phyloP scores from a whole-genome alignment of 225 moss, liverwort and hornwort genomes.

The Pseudisothecium myosuroides region DNA sequence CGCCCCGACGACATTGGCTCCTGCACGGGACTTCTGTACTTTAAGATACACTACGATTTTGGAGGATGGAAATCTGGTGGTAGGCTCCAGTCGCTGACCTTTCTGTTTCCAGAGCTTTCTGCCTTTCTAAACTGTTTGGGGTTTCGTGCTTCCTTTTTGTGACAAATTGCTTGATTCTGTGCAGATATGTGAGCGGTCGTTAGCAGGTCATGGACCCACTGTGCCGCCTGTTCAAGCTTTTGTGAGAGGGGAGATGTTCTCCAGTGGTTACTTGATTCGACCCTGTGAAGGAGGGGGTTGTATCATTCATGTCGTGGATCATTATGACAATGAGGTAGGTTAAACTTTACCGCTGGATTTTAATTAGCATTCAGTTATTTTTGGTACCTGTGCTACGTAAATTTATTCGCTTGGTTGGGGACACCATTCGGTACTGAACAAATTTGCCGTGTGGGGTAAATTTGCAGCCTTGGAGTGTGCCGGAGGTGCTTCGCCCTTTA shows the following conservation, averaged over 20 bases:
- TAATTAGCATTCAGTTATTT: background rate
- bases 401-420: background rate
- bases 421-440: background rate
- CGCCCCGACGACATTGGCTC: slow-evolving; percentile 91
- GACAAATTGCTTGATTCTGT: background rate
- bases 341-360: background rate
- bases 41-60: slow-evolving; percentile 87
- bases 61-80: slow-evolving; percentile 99
- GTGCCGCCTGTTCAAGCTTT: slow-evolving; percentile 83
- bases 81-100: slow-evolving; percentile 2
- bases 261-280: slow-evolving; percentile 94
- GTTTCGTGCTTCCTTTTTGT: background rate
- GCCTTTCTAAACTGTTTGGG: background rate
- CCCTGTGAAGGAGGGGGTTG: slow-evolving; percentile 97
- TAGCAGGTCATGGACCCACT: slow-evolving; percentile 65
- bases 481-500: slow-evolving; percentile 87
- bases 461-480: slow-evolving; percentile 90
- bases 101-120: background rate
- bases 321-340: slow-evolving; percentile 78
- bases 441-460: background rate
- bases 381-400: background rate
- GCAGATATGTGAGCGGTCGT: slow-evolving; percentile 91
- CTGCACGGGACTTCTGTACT: slow-evolving; percentile 94
- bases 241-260: slow-evolving; percentile 88
- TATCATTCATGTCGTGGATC: slow-evolving; percentile 90